A percentile compares a stretch with the other conserved stretches of the same genome.
Evolutionary conservation across 2,329 filamentous ascomycete genomes (phyloP).

Genomic region (Arthroderma sp.): DNA sequence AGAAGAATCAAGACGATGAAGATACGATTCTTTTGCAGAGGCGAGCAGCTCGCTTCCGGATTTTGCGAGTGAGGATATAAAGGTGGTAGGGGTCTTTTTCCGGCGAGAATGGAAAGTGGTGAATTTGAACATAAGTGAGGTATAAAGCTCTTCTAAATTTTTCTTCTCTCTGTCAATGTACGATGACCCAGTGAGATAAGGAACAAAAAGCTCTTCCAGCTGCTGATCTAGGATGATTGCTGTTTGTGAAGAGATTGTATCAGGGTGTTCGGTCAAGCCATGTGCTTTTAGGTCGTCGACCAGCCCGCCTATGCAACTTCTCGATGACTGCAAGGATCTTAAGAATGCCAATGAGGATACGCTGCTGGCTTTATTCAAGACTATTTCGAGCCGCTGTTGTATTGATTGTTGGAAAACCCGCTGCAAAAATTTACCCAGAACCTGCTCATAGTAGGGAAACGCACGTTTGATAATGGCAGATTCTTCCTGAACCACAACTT

Average conservation of each 20-base stretch:
- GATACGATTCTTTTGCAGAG: slow-evolving; percentile 79
- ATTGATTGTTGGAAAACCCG: slow-evolving; percentile 96
- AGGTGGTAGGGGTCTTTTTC: slow-evolving; percentile 79
- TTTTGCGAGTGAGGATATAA: slow-evolving; percentile 83
- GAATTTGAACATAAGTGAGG: slow-evolving; percentile 88
- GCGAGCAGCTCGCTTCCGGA: slow-evolving; percentile 79
- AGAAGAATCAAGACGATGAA: slow-evolving; percentile 75
- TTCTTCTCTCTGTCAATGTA: slow-evolving; percentile 54
- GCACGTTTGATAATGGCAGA: slow-evolving; percentile 93
- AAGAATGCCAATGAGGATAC: slow-evolving; percentile 88
- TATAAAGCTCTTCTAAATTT: slow-evolving; percentile 67
- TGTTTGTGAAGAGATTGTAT: slow-evolving; percentile 76
- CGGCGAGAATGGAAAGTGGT: slow-evolving; percentile 72
- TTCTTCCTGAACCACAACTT: slow-evolving; percentile 90
- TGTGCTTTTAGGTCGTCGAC: slow-evolving; percentile 91
- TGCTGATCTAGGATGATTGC: slow-evolving; percentile 56
- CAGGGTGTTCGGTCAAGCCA: slow-evolving; percentile 87
- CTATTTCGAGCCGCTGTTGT: slow-evolving; percentile 88
- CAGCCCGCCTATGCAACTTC: slow-evolving; percentile 72
- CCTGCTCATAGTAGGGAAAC: slow-evolving; percentile 92
- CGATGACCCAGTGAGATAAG: slow-evolving; percentile 51
- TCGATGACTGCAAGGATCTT: slow-evolving; percentile 76
- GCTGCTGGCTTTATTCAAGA: slow-evolving; percentile 83
- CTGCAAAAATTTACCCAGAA: slow-evolving; percentile 84
- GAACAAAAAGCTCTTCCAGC: slow-evolving; percentile 52